phyloP scores from a whole-genome alignment of 176 grass and related monocot genomes.

The Aegilops umbellulata region DNA sequence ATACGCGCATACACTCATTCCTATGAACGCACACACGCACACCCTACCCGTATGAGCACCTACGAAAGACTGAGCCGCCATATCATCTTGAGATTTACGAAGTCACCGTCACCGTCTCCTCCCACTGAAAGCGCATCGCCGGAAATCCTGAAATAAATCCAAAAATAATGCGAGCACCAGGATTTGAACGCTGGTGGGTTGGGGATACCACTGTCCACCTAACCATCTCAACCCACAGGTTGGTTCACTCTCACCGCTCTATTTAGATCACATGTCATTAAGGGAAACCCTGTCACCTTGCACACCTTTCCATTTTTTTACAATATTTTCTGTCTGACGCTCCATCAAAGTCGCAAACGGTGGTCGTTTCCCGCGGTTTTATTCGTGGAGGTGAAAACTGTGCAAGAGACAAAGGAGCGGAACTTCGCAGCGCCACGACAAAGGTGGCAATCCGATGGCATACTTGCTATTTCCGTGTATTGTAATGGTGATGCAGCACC shows the following conservation, averaged over 20 bases:
- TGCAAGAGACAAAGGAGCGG: not conserved
- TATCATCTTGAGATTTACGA: too few species aligned
- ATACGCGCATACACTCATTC: too few species aligned
- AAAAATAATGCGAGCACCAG: too few species aligned
- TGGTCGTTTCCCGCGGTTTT: not conserved
- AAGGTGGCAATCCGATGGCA: not conserved
- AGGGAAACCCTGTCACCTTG: not conserved
- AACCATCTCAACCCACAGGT: too few species aligned
- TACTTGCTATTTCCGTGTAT: not conserved
- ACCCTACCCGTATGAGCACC: too few species aligned
- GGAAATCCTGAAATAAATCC: too few species aligned
- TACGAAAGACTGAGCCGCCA: too few species aligned
- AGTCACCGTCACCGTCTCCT: too few species aligned
- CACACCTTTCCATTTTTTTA: not conserved
- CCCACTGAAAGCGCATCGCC: too few species aligned
- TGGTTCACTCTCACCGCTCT: not conserved
- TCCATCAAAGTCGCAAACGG: not conserved
- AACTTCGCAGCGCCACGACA: not conserved
- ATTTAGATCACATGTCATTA: not conserved
- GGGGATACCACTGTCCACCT: too few species aligned
- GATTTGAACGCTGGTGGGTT: too few species aligned
- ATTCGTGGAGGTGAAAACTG: not conserved
- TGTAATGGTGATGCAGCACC: not conserved
- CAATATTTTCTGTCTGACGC: not conserved
- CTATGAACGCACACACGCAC: too few species aligned